A percentile compares a stretch with the other conserved stretches of the same genome.
Evolutionary conservation across 139 green algal genomes (phyloP).

Genomic region (Gonium pectorale): DNA sequence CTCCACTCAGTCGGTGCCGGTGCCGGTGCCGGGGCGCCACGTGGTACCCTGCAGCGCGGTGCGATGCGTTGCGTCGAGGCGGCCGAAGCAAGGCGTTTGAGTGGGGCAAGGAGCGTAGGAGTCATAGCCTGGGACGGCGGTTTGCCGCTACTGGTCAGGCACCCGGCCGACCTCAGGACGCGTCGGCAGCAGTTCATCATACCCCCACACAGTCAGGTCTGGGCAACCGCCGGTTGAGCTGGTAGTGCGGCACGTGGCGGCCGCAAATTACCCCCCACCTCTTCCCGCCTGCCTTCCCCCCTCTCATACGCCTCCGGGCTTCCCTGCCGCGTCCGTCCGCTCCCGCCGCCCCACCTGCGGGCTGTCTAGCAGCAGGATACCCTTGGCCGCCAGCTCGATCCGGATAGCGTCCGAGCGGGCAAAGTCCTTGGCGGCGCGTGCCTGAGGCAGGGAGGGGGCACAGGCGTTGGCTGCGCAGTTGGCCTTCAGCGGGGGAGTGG

Average conservation of each 20-base stretch:
- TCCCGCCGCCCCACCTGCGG: constrained; percentile 47
- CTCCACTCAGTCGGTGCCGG: constrained; percentile 17
- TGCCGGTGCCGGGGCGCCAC: constrained; percentile 73
- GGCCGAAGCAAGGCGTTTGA: background rate
- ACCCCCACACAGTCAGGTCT: too few relatives aligned
- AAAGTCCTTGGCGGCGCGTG: constrained; percentile 87
- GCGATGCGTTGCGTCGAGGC: background rate
- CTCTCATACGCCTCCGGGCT: background rate
- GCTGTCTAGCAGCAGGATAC: constrained; percentile 85
- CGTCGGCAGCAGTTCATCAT: too few relatives aligned
- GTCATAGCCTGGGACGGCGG: too few relatives aligned
- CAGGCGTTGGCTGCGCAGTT: too few relatives aligned
- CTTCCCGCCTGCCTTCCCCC: background rate
- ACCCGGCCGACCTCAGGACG: too few relatives aligned
- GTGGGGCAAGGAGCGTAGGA: background rate
- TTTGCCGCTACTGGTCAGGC: too few relatives aligned
- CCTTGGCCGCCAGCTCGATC: constrained; percentile 64
- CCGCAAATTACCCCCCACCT: background rate
- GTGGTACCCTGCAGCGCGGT: constrained; percentile 61
- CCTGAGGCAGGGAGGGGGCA: constrained; percentile 42
- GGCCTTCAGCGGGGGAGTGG: background rate
- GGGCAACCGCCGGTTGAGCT: too few relatives aligned
- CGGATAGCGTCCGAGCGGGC: constrained; percentile 74
- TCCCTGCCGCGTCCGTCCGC: too few relatives aligned
- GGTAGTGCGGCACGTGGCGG: background rate